phyloP scores from a whole-genome alignment of 495 filamentous ascomycete genomes.

The Penicillium goetzii region DNA sequence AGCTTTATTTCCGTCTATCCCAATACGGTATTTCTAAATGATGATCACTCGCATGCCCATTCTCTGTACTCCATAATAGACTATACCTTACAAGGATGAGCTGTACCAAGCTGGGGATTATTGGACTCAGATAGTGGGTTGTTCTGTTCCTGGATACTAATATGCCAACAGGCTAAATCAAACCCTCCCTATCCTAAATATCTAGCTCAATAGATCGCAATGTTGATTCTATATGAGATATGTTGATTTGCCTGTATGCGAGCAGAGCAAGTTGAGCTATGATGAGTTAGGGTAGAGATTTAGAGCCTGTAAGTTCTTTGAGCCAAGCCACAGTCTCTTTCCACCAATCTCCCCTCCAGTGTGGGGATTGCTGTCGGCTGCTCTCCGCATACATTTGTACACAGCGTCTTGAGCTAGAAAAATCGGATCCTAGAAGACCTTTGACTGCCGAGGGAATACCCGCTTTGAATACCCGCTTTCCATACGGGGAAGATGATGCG shows the following conservation, averaged over 20 bases:
- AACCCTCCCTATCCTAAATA: background rate
- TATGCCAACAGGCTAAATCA: background rate
- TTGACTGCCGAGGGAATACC: conserved; percentile 10
- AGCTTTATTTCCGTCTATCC: background rate
- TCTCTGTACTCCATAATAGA: background rate
- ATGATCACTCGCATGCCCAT: background rate
- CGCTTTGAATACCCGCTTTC: background rate
- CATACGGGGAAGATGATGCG: background rate
- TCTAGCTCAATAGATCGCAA: background rate
- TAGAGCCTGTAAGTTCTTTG: background rate
- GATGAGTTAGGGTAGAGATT: background rate
- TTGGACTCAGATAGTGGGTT: background rate
- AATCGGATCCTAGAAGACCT: background rate
- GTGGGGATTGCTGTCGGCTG: conserved; percentile 4
- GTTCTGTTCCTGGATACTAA: background rate
- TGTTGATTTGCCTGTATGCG: background rate
- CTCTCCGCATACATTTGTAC: background rate
- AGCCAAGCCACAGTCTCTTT: background rate
- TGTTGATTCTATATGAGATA: background rate
- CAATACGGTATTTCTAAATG: background rate
- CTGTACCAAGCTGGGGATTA: background rate
- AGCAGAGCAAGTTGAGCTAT: background rate
- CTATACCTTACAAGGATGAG: background rate
- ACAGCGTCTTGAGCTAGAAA: background rate
- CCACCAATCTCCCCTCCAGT: background rate